Evolutionary conservation across 2,329 filamentous ascomycete genomes (phyloP).

Genomic region (Xylaria sp.): DNA sequence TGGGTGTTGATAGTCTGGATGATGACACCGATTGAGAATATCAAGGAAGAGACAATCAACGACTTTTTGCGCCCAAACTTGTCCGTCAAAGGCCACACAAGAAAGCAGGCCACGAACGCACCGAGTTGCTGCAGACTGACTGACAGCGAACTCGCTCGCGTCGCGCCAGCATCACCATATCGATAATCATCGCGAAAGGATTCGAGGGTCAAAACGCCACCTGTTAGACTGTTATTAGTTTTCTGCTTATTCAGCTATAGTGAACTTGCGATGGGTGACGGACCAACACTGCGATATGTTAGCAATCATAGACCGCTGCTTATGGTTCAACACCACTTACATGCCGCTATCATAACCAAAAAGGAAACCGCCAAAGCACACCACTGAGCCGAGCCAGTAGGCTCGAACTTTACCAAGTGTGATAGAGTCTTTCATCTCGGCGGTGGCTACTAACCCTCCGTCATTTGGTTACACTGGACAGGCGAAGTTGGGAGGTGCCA

Average conservation of each 20-base stretch:
- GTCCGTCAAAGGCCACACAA: slow-evolving; percentile 50
- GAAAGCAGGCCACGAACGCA: slow-evolving; percentile 50
- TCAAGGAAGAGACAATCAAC: slow-evolving; percentile 54
- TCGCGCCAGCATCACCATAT: slow-evolving; percentile 42
- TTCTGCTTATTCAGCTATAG: not conserved
- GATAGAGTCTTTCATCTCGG: slow-evolving; percentile 43
- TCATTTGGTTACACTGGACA: slow-evolving; percentile 21
- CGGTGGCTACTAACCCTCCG: slow-evolving; percentile 5
- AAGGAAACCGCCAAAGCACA: slow-evolving; percentile 63
- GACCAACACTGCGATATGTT: slow-evolving; percentile 42
- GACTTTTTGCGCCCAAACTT: slow-evolving; percentile 47
- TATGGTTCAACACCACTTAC: slow-evolving; percentile 38
- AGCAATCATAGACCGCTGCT: slow-evolving; percentile 28
- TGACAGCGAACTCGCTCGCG: slow-evolving; percentile 47
- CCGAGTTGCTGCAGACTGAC: slow-evolving; percentile 50
- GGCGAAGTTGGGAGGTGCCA: slow-evolving; percentile 34
- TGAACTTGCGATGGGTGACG: slow-evolving; percentile 17
- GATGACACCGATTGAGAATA: slow-evolving; percentile 57
- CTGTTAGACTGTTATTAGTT: slow-evolving; percentile 41
- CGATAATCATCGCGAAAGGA: slow-evolving; percentile 49
- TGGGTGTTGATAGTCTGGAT: slow-evolving; percentile 57
- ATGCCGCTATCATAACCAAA: slow-evolving; percentile 59
- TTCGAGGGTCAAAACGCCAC: slow-evolving; percentile 47
- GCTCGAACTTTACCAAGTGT: slow-evolving; percentile 56
- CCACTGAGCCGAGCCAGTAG: slow-evolving; percentile 62